Evolutionary conservation across 2,329 filamentous ascomycete genomes (phyloP), one percentile per base, ranked within the genome.

Genomic region (Tolypocladium tundrense): DNA sequence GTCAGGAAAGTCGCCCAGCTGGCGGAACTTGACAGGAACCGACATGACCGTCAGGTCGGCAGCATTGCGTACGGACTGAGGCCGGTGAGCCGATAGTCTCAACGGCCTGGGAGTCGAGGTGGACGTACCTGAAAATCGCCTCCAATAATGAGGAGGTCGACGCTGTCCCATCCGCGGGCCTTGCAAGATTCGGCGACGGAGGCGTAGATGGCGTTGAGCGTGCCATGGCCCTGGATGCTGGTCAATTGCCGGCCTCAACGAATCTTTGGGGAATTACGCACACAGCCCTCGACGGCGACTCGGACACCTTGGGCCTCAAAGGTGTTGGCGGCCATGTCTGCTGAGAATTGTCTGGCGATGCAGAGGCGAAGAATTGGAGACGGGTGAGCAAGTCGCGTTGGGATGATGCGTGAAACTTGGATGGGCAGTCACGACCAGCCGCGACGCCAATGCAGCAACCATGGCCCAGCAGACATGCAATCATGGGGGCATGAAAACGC

Each of bases 131-230:
- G 91, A 64, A 99, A 99, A 70, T 99, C 94, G 35, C 94, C 94
- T 58, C 93, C 91, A 66, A 99, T 96, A 67, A 99, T 95, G 64
- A 99, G 76, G 13, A 97, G 75, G 70, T 99, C 94, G 37, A 97
- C 85, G 40, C 82, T 84, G 63, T 88, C 79, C 92, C 93, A 97
- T 31, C 82, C 82, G 65, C 88, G 88, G 52, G 81, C 77, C 62
- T 84, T 77, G 71, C 87, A 90, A 11, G 90, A 81, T 62, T 83
- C 79, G 45, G 81, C 77, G 33, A 96, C 83, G 1, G 90, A 87
- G 1, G 88, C 84, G 72, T 97, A 99, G 65, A 99, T 97, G 58
- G 90, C 88, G 70, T 97, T 83, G 56, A 99, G 83, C 1, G 87
- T 90, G 62, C 94, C 94, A 74, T 99, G 94, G 59, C 93, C 93